A percentile compares a stretch with the other conserved stretches of the same genome.
Evolutionary conservation across 768 basidiomycete genomes (phyloP).

Genomic region (Leccinum longicurvipes): DNA sequence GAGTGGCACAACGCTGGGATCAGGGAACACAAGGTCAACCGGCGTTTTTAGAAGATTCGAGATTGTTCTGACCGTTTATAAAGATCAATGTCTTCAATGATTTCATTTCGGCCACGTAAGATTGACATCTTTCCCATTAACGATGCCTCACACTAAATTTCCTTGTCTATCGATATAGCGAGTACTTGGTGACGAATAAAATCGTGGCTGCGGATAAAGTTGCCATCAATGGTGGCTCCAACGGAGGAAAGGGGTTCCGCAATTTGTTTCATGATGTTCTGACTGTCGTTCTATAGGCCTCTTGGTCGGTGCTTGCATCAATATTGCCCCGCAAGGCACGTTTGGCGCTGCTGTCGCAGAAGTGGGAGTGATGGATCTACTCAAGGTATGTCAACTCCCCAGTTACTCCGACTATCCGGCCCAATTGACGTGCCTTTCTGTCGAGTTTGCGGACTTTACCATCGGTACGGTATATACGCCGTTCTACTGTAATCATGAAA

Average conservation of each 20-base stretch:
- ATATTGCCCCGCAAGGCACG: slow-evolving; percentile 70
- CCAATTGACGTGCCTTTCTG: neutral
- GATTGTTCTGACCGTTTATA: slow-evolving; percentile 1
- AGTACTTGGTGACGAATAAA: slow-evolving; percentile 71
- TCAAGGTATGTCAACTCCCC: slow-evolving; percentile 49
- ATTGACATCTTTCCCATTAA: neutral
- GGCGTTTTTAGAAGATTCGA: neutral
- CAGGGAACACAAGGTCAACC: slow-evolving; percentile 61
- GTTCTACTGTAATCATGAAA: slow-evolving; percentile 4
- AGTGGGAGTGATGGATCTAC: slow-evolving; percentile 77
- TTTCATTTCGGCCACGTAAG: slow-evolving; percentile 78
- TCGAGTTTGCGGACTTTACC: slow-evolving; percentile 70
- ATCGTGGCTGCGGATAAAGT: slow-evolving; percentile 68
- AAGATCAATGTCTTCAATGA: slow-evolving; percentile 78
- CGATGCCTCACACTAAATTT: neutral
- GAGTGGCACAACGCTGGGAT: slow-evolving; percentile 79
- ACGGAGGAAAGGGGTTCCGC: slow-evolving; percentile 54
- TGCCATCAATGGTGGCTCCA: slow-evolving; percentile 75
- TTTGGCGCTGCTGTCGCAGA: slow-evolving; percentile 80
- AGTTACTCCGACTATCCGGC: neutral
- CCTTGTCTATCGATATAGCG: slow-evolving; percentile 34
- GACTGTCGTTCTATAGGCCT: slow-evolving; percentile 44
- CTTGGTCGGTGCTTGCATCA: slow-evolving; percentile 80
- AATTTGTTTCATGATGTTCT: neutral
- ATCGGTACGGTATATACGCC: slow-evolving; percentile 45